Percentiles rank a stretch among this genome's conserved stretches.
phyloP scores from a whole-genome alignment of 2,329 filamentous ascomycete species.

The Fusarium sambucinum region DNA sequence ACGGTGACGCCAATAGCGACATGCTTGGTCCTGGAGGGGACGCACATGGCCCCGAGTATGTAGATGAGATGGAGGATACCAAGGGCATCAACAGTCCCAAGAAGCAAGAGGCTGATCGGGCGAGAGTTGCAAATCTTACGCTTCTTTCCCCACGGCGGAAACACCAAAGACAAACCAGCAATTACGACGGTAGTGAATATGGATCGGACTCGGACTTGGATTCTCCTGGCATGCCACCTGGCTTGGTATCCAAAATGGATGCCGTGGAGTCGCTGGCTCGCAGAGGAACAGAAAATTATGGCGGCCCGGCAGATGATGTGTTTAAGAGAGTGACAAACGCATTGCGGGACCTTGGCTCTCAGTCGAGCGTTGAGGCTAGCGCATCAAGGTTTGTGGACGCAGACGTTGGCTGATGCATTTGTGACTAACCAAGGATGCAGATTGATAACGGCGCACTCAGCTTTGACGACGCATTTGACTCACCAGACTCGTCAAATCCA shows the following conservation, averaged over 20 bases:
- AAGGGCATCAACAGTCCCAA: constrained; percentile 24
- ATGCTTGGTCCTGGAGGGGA: constrained; percentile 20
- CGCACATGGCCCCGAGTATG: constrained; percentile 15
- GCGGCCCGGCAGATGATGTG: constrained; percentile 73
- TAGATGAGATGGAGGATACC: constrained; percentile 28
- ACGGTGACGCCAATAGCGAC: constrained; percentile 55
- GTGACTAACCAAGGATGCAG: constrained; percentile 57
- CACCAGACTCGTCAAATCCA: constrained; percentile 83
- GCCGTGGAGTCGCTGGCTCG: constrained; percentile 78
- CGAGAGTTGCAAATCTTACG: constrained; percentile 57
- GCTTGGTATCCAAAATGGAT: constrained; percentile 76
- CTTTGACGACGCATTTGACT: constrained; percentile 78
- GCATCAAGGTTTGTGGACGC: constrained; percentile 70
- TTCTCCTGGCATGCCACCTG: constrained; percentile 73
- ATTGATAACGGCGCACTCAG: constrained; percentile 80
- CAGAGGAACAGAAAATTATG: constrained; percentile 74
- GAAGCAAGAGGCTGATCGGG: constrained; percentile 39
- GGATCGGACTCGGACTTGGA: constrained; percentile 79
- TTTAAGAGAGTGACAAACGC: constrained; percentile 76
- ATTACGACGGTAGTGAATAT: constrained; percentile 81
- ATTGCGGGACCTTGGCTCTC: constrained; percentile 78
- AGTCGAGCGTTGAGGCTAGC: constrained; percentile 77
- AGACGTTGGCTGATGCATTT: not conserved
- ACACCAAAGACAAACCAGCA: constrained; percentile 66
- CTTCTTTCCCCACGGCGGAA: constrained; percentile 59